Percentiles rank a stretch among this genome's conserved stretches.
These are phyloP conservation scores for Nigrospora oryzae DNA, from an alignment of 2,329 filamentous ascomycete genomes.

Conservation along the genomic window DNA sequence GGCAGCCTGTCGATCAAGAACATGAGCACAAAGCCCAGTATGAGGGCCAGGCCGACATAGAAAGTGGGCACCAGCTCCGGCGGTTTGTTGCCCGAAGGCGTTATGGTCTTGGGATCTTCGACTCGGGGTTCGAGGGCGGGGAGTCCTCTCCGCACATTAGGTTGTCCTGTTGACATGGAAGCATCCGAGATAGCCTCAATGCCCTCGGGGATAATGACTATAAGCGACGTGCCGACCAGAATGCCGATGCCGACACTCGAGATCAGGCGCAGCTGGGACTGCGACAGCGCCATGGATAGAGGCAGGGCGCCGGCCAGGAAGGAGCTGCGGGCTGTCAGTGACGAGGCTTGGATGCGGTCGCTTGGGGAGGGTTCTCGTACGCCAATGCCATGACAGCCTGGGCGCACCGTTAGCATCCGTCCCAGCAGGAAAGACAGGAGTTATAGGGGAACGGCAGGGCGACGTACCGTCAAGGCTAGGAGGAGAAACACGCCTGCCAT, in stretches of 20 bases:
- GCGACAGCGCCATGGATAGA: conserved; percentile 78
- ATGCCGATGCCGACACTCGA: conserved; percentile 91
- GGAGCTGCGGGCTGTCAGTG: conserved; percentile 49
- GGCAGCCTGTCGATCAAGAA: conserved; percentile 87
- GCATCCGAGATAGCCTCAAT: conserved; percentile 77
- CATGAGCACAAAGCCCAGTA: conserved; percentile 91
- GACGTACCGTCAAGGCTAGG: conserved; percentile 22
- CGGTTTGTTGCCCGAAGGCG: conserved; percentile 23
- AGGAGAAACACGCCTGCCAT: conserved; percentile 24
- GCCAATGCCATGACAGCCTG: conserved; percentile 28
- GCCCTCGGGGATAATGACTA: conserved; percentile 96
- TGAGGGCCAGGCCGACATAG: conserved; percentile 80
- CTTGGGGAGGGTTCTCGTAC: conserved; percentile 8
- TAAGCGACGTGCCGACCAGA: conserved; percentile 86
- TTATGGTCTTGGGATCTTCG: conserved; percentile 14
- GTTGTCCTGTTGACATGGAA: conserved; percentile 15
- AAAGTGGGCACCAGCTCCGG: conserved; percentile 45
- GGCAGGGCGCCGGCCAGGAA: conserved; percentile 90
- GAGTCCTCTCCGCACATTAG: neutral
- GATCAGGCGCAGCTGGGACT: conserved; percentile 79
- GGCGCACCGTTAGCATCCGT: conserved; percentile 10
- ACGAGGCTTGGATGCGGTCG: neutral
- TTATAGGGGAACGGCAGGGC: neutral
- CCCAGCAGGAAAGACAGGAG: neutral
- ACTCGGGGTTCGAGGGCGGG: conserved; percentile 7